Base-by-base conservation (phyloP, 2,329 filamentous ascomycete species). In the Aaosphaeria pasadenensis region DNA sequence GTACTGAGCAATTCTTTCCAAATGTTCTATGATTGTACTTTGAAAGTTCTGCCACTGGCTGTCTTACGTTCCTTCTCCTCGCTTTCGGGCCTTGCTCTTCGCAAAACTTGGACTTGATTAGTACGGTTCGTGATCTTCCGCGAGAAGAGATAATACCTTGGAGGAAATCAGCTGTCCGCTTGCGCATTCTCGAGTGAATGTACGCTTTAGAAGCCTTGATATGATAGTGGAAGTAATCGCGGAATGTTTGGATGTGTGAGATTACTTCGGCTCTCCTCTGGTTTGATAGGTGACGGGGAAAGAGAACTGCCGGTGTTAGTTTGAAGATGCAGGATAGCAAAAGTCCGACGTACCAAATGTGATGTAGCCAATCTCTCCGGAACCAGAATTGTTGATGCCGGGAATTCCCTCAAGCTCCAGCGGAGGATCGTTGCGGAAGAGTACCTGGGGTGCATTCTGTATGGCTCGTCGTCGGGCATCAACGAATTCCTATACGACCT, bases 151-250 rank as follows among this genome's bases (percentile, higher is more conserved):
- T 24, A 79, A 69, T 77, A 92, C 90, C 89, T 82, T 99, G 95
- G 49, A 99, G 84, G 78, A 99, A 99, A 72, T 99, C 95, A 43
- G 94, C 94, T 7, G 95, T 99, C 71, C 94, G 85, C 78, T 92
- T 89, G 69, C 94, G 86, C 94, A 99, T 99, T 65, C 95, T 85
- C 32, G 91, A 95, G 80, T 99, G 94, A 57, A 99, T 99, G 67
- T 96, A 99, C 45, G 95, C 94, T 80, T 99, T 99, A 54, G 91
- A 96, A 30, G 94, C 95, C 77, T 99, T 99, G 76, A 99, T 99
- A 74, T 99, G 94, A 73, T 99, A 99, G 74, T 99, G 94, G 80
- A 99, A 99, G 74, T 99, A 99, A 70, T 99, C 94, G 58, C 94
- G 89, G 88, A 99, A 99, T 11, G 94, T 99, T 75, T 99, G 95